Evolutionary conservation across 2,329 filamentous ascomycete species (phyloP), one percentile per base, ranked within the genome.

Genomic region (Pseudofabraea citricarpa): DNA sequence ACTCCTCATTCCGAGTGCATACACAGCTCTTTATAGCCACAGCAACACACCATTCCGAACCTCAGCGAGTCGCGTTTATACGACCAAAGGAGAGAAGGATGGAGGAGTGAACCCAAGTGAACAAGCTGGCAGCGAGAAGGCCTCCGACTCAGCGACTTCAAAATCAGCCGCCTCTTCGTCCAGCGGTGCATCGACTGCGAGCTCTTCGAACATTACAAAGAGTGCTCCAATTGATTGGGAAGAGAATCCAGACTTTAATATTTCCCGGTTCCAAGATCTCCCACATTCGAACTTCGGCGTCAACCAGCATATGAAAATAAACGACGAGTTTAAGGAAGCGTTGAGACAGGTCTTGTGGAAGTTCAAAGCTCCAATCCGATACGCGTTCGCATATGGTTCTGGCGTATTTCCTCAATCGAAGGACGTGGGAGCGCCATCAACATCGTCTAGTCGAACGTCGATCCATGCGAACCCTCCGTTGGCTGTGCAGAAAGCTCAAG

Each of bases 321-420:
- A 97, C 61, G 83, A 89, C 60, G 90, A 97, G 63, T 93, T 97
- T 65, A 96, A 95, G 60, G 87, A 96, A 64, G 85, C 85, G 10
- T 68, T 98, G 57, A 81, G 90, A 42, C 81, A 90, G 56, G 87
- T 97, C 51, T 72, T 96, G 18, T 93, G 90, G 79, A 81, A 94
- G 58, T 97, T 98, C 65, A 77, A 84, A 40, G 91, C 93, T 1
- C 91, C 93, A 0, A 95, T 98, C 53, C 82, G 90, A 44, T 97
- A 97, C 70, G 91, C 90, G 12, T 95, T 98, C 64, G 93, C 93
- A 2, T 98, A 98, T 61, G 93, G 93, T 18, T 97, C 91, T 5
- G 93, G 93, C 4, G 93, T 98, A 8, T 98, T 98, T 59, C 83
- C 90, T 0, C 93, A 98, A 63, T 71, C 70, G 18, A 70, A 64